phyloP scores from a whole-genome alignment of 257 asterid species.

The Avicennia marina region DNA sequence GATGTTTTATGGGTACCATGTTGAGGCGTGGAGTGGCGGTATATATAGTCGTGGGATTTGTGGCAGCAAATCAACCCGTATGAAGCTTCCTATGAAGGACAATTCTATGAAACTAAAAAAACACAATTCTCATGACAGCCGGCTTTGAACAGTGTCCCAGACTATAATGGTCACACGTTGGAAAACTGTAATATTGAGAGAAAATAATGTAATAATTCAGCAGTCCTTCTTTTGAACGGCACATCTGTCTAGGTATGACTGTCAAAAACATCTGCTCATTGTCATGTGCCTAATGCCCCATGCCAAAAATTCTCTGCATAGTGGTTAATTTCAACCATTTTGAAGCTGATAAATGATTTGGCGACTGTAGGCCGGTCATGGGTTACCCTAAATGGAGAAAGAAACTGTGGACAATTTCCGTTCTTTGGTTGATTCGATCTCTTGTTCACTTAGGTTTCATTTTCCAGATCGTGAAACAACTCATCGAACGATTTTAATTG shows the following conservation, averaged over 20 bases:
- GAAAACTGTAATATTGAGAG: too few species aligned
- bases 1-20: too few species aligned
- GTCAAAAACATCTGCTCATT: too few species aligned
- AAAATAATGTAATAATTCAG: too few species aligned
- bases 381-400: conserved; percentile 1
- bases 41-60: conserved; percentile 21
- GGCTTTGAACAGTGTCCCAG: too few species aligned
- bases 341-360: background rate
- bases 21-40: too few species aligned
- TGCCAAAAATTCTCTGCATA: background rate
- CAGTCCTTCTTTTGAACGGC: too few species aligned
- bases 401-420: conserved; percentile 13
- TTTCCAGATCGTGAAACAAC: conserved; percentile 21
- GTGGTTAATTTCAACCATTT: background rate
- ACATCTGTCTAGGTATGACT: background rate
- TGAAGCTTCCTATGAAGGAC: conserved; percentile 38
- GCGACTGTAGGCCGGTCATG: conserved; percentile 2
- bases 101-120: too few species aligned
- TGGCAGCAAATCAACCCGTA: background rate
- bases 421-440: conserved; percentile 2
- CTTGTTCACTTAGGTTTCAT: background rate
- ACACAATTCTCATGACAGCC: too few species aligned
- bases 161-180: too few species aligned
- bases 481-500: conserved; percentile 15
- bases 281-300: background rate